phyloP scores from a whole-genome alignment of 2,329 filamentous ascomycete species.

The Trichoderma guizhouense region DNA sequence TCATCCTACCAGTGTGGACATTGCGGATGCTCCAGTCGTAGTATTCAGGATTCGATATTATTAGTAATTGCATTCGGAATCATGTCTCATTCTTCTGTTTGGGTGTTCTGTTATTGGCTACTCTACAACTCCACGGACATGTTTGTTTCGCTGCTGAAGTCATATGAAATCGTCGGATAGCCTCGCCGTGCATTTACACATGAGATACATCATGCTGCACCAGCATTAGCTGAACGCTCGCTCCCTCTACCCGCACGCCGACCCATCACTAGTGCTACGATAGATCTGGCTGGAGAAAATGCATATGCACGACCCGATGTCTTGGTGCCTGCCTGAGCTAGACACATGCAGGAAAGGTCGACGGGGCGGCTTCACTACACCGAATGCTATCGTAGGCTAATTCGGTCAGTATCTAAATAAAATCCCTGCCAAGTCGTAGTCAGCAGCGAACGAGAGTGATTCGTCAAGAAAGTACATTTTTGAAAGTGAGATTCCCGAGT shows the following conservation, averaged over 20 bases:
- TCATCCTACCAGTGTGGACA: background rate
- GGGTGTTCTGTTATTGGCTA: too few species aligned
- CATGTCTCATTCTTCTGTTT: background rate
- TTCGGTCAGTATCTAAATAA: background rate
- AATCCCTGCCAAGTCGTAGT: background rate
- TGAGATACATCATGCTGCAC: background rate
- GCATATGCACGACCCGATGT: conserved; percentile 2
- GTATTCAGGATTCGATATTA: background rate
- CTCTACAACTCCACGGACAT: background rate
- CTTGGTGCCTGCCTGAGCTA: background rate
- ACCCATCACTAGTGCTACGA: background rate
- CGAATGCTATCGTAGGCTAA: background rate
- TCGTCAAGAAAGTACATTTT: background rate
- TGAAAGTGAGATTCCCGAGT: background rate
- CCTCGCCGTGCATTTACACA: background rate
- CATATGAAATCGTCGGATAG: background rate
- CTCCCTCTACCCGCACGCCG: background rate
- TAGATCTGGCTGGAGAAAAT: background rate
- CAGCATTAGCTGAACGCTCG: background rate
- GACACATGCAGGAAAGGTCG: background rate
- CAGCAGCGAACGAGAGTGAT: background rate
- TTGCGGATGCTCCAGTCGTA: background rate
- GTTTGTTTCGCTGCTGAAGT: background rate
- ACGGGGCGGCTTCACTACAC: background rate
- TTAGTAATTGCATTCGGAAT: background rate